Conservation (phyloP, 139 green algal species). For the Penium margaritaceum region DNA sequence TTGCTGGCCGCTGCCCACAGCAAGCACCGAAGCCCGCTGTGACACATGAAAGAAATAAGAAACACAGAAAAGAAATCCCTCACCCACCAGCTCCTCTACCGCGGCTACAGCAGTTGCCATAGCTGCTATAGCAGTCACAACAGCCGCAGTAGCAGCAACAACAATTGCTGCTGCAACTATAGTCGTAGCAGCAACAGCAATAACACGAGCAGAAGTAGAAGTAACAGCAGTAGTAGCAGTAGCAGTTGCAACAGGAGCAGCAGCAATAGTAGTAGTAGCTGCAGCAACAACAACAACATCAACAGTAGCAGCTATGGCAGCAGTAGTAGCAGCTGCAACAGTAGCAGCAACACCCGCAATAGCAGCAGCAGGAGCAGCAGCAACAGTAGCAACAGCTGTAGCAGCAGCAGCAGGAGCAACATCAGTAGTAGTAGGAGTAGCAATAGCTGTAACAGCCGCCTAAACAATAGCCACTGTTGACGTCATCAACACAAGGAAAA, state of each 20-base stretch:
- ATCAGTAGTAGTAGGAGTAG: not conserved
- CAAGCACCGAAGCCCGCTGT: too few species aligned
- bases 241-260: not conserved
- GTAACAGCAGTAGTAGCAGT: not conserved
- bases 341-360: not conserved
- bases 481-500: too few species aligned
- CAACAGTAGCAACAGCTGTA: not conserved
- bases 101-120: too few species aligned
- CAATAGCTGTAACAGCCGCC: not conserved
- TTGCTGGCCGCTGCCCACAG: too few species aligned
- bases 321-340: not conserved
- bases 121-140: too few species aligned
- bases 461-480: too few species aligned
- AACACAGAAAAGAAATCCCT: too few species aligned
- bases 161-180: too few species aligned
- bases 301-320: not conserved
- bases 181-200: not conserved
- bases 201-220: not conserved
- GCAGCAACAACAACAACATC: not conserved
- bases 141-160: too few species aligned
- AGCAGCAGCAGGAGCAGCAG: not conserved
- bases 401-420: not conserved
- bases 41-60: too few species aligned
- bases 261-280: not conserved
- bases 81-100: too few species aligned